phyloP scores from a whole-genome alignment of 2,329 filamentous ascomycete species.

The Myriosclerotinia scirpicola region DNA sequence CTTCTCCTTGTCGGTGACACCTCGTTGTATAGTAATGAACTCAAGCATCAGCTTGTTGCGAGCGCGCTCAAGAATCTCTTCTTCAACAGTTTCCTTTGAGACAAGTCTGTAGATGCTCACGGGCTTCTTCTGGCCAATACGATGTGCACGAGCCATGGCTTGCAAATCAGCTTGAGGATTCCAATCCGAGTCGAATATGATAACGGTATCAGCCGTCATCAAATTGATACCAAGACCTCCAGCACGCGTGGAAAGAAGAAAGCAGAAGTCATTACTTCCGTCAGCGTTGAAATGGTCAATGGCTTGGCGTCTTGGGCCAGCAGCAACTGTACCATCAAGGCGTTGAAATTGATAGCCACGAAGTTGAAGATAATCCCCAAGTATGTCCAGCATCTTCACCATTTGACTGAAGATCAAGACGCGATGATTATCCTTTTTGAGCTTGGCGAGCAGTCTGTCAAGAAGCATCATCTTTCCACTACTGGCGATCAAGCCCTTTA shows the following conservation, averaged over 20 bases:
- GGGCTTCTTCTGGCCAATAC: slow-evolving; percentile 93
- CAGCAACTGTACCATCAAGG: slow-evolving; percentile 90
- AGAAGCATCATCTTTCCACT: slow-evolving; percentile 99
- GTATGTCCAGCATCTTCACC: slow-evolving; percentile 97
- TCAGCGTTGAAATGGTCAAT: slow-evolving; percentile 99
- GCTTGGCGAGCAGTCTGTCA: slow-evolving; percentile 88
- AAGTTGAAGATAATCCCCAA: slow-evolving; percentile 89
- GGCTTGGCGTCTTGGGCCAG: slow-evolving; percentile 82
- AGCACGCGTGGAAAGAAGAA: slow-evolving; percentile 89
- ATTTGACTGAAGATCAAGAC: slow-evolving; percentile 99
- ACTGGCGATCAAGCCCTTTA: slow-evolving; percentile 91
- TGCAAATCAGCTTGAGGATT: slow-evolving; percentile 98
- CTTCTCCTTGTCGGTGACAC: slow-evolving; percentile 90
- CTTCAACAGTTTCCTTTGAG: slow-evolving; percentile 97
- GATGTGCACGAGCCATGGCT: slow-evolving; percentile 96
- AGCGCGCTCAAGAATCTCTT: slow-evolving; percentile 93
- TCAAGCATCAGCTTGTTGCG: slow-evolving; percentile 97
- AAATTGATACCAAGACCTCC: slow-evolving; percentile 98
- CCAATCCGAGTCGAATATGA: slow-evolving; percentile 98
- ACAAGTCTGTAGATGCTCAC: slow-evolving; percentile 96
- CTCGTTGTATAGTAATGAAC: slow-evolving; percentile 94
- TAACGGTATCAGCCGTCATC: slow-evolving; percentile 97
- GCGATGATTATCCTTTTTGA: slow-evolving; percentile 90
- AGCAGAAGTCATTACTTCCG: slow-evolving; percentile 93
- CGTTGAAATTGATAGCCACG: slow-evolving; percentile 95